phyloP scores from a whole-genome alignment of 176 grass and related monocot species.

The Urochloa ruziziensis region DNA sequence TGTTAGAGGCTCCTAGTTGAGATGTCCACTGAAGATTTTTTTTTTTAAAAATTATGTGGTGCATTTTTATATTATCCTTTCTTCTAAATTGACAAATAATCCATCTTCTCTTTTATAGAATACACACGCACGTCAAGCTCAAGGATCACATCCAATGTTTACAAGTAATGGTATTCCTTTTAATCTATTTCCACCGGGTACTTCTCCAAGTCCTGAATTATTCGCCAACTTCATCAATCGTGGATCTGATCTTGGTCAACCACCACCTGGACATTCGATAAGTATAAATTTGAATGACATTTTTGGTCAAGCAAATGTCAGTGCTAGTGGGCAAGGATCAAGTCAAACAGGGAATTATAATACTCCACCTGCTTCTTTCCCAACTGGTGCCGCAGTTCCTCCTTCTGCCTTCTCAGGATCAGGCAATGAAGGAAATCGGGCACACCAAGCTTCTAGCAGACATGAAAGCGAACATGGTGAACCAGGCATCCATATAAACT shows the following conservation, averaged over 20 bases:
- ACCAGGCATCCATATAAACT: conserved; percentile 39
- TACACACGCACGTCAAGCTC: conserved; percentile 22
- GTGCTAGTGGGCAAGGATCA: conserved; percentile 32
- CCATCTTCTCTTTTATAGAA: conserved; percentile 33
- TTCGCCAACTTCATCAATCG: conserved; percentile 47
- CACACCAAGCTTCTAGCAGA: conserved; percentile 16
- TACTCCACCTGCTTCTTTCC: conserved; percentile 24
- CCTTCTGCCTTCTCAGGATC: conserved; percentile 24
- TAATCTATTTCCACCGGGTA: conserved; percentile 40
- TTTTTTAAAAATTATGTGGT: not conserved
- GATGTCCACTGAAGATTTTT: conserved; percentile 16
- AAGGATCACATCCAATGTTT: conserved; percentile 33
- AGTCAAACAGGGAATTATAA: conserved; percentile 15
- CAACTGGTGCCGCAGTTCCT: conserved; percentile 29
- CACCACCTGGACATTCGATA: conserved; percentile 38
- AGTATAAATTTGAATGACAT: conserved; percentile 52
- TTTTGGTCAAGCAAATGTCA: conserved; percentile 32
- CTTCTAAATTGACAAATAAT: conserved; percentile 9
- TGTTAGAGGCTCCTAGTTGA: not conserved
- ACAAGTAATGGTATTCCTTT: conserved; percentile 43
- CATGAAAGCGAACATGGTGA: conserved; percentile 24
- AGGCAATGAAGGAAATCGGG: conserved; percentile 14
- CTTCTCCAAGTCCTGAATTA: conserved; percentile 41
- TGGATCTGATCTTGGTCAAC: conserved; percentile 38
- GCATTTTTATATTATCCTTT: not conserved